A percentile compares a stretch with the other conserved stretches of the same genome.
phyloP scores from a whole-genome alignment of 176 grass and related monocot genomes.

The Aegilops bicornis region DNA sequence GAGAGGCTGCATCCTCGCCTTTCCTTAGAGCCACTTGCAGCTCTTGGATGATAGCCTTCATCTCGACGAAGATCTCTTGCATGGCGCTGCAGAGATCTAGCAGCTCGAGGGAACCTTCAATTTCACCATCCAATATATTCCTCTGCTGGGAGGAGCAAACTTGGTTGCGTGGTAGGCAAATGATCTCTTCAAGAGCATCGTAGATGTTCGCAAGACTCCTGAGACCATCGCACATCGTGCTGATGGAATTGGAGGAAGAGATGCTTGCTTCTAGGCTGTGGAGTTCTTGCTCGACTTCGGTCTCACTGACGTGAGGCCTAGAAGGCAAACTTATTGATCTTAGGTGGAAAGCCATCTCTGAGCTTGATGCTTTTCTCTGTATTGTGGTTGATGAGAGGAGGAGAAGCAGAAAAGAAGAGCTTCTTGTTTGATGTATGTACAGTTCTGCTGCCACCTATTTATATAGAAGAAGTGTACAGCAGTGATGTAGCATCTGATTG shows the following conservation, averaged over 20 bases:
- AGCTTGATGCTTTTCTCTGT: not conserved
- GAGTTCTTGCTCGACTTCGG: not conserved
- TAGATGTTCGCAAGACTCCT: not conserved
- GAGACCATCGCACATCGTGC: not conserved
- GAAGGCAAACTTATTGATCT: not conserved
- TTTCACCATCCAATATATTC: not conserved
- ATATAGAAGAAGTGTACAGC: not conserved
- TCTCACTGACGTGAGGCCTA: not conserved
- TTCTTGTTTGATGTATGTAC: not conserved
- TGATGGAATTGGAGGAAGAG: not conserved
- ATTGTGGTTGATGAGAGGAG: not conserved
- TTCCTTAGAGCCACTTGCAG: not conserved
- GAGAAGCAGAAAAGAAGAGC: not conserved
- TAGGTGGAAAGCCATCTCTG: not conserved
- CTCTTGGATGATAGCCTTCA: not conserved
- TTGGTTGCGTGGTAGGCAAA: not conserved
- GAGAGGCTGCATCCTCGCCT: not conserved
- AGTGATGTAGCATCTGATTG: not conserved
- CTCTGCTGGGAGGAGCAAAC: not conserved
- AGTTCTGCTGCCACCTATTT: not conserved
- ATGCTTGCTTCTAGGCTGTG: not conserved
- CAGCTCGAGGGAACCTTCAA: not conserved
- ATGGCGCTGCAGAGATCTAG: not conserved
- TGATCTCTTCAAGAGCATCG: not conserved
- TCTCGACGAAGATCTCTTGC: not conserved